Base-by-base conservation (phyloP, 2,329 filamentous ascomycete species). In the Diaporthe citrichinensis region DNA sequence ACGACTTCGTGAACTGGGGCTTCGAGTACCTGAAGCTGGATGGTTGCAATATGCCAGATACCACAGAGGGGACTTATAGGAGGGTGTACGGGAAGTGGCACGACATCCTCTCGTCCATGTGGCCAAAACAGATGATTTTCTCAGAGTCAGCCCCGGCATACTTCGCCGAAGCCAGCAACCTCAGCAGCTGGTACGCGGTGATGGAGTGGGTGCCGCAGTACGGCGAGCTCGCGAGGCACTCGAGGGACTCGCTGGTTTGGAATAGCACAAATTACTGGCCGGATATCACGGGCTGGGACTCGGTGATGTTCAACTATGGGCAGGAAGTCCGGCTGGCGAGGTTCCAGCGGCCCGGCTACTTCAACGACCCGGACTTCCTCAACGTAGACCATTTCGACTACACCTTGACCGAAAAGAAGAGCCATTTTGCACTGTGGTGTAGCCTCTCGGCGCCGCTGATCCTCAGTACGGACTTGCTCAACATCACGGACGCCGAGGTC, bases 301-400 rank as follows among this genome's bases (percentile, higher is more conserved):
- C 86, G 75, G 84, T 89, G 73, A 84, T 87, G 82, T 83, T 82
- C 76, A 89, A 89, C 77, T 88, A 88, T 74, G 82, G 82, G 49
- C 85, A 85, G 74, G 80, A 87, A 69, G 81, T 84, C 9, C 82
- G 84, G n/a, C 79, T 88, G 1, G 82, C 84, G 20, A 83, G 86
- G 51, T 85, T 82, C 79, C 84, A 85, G 78, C 79, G 78, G 39
- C 82, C 82, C 34, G 83, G 83, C 10, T 85, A 81, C 77, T 83
- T 82, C 79, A 85, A 85, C 72, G 83, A 85, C 74, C 83, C 84
- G 5, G 83, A 85, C 73, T 84, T 84, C 62, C 78, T 85, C 65
- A 84, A 82, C 68, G 79, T 81, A 17, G 83, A 84, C 62, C 83
- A 83, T 71, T 81, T 81, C 4, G 81, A 82, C 41, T 80, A 83